Evolutionary conservation across 208 protist species (phyloP), one percentile per base, ranked within the genome.

Genomic region (Blastocrithidia nonstop): DNA sequence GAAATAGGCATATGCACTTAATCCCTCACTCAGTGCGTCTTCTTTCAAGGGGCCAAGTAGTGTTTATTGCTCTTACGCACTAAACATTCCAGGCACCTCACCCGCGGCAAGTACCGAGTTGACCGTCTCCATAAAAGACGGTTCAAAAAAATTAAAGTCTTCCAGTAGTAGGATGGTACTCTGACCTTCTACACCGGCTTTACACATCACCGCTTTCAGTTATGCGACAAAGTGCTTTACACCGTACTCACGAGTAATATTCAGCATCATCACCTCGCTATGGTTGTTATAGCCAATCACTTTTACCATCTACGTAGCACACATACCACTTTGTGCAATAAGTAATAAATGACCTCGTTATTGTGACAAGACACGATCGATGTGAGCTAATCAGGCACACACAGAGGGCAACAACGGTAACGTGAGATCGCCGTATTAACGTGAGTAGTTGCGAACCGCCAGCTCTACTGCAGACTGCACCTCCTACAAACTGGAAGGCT

Each of bases 71-170:
- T 99, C 96, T 57, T 98, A 91, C 8, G 78, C 71, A 17, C 83
- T 71, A 67, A 96, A 99, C 7, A 99, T 70, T 0, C 95, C 95
- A 1, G 95, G 91, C 1, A 98, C 76, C 66, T 99, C 95, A 20
- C 96, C 96, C 0, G 92, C 85, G 16, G 89, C 85, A 20, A 99
- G 69, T 8, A 99, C 60, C 5, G 88, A 95, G 67, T 98, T 98
- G 44, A 98, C 57, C 22, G 65, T 75, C 59, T 98, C 93, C 6
- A 98, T 57, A 52, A 98, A 90, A 25, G 60, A 49, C 0, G 71
- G 44, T 26, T 95, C 77, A 29, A 81, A 65, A 28, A 98, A 87
- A 60, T 98, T 86, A 62, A 93, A 73, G 57, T 98, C 95, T 66
- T 98, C 95, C 24, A 98, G 50, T 7, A 96, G 57, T n/a, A 98